Evolutionary conservation across 108 stramenopile genomes (phyloP).

Genomic region (Stephanodiscus triporus): DNA sequence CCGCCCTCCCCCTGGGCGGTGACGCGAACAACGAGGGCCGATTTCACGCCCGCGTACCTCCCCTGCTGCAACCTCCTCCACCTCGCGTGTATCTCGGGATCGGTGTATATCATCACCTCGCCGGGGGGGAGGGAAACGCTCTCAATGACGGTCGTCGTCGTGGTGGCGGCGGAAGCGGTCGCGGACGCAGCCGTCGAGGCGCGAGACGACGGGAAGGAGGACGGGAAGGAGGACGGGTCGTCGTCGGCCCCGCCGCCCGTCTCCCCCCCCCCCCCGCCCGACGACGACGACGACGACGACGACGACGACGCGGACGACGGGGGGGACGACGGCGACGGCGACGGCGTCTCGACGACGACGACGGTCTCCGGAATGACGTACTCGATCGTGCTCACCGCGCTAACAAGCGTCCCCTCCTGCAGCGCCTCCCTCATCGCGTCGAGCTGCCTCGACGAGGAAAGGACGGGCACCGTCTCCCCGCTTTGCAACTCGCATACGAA

Average conservation of each 20-base stretch:
- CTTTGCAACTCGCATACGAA: slow-evolving; percentile 3
- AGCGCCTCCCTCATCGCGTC: neutral
- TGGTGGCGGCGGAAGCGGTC: neutral
- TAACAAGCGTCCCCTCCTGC: neutral
- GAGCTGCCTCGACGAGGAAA: neutral
- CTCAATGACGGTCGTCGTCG: neutral
- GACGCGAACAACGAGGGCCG: neutral
- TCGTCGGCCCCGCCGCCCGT: neutral
- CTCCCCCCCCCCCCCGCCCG: neutral
- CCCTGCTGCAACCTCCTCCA: neutral
- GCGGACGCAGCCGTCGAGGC: neutral
- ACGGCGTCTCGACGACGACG: neutral
- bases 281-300: neutral
- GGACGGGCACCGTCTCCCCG: neutral
- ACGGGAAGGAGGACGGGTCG: too few relatives aligned
- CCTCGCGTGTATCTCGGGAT: neutral
- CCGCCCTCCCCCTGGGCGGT: neutral
- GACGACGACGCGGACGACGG: neutral
- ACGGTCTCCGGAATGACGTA: neutral
- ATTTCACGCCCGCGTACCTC: neutral
- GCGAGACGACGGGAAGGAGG: neutral
- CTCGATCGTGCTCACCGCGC: neutral
- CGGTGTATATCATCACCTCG: neutral
- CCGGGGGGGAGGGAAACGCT: slow-evolving; percentile 3
- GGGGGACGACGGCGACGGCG: too few relatives aligned